Percentiles rank a stretch among this genome's conserved stretches.
phyloP scores from a whole-genome alignment of 1,139 yeast species.

The Zhuliangozyma parablackwelliae region DNA sequence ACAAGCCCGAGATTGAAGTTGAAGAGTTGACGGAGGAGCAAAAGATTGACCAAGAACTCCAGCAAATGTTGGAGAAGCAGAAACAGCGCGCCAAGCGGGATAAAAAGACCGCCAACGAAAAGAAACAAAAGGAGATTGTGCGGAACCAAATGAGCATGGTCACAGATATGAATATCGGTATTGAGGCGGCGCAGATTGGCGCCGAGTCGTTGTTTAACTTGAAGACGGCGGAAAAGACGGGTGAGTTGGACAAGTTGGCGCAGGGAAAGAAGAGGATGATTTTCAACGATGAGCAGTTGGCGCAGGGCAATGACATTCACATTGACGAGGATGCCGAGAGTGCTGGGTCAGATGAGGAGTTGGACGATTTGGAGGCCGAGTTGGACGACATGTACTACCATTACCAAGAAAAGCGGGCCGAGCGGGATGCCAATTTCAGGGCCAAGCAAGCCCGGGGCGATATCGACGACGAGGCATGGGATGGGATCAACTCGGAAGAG shows the following conservation, averaged over 20 bases:
- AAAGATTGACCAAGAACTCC: constrained; percentile 79
- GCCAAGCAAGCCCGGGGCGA: constrained; percentile 83
- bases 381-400: constrained; percentile 76
- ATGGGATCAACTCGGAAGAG: constrained; percentile 60
- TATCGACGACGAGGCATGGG: constrained; percentile 80
- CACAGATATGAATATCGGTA: constrained; percentile 88
- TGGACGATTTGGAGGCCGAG: constrained; percentile 75
- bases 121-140: constrained; percentile 79
- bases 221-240: constrained; percentile 80
- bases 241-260: constrained; percentile 66
- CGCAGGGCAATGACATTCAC: constrained; percentile 52
- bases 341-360: constrained; percentile 50
- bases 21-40: constrained; percentile 84
- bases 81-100: constrained; percentile 69
- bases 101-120: constrained; percentile 75
- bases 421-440: constrained; percentile 71
- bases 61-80: constrained; percentile 67
- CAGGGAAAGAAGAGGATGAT: constrained; percentile 82
- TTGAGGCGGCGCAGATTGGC: constrained; percentile 85
- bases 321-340: constrained; percentile 31
- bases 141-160: constrained; percentile 97
- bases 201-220: constrained; percentile 79
- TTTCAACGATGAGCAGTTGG: constrained; percentile 51
- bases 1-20: constrained; percentile 50
- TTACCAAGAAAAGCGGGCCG: constrained; percentile 71